phyloP scores from a whole-genome alignment of 257 asterid species.

The Anisodus tanguticus region DNA sequence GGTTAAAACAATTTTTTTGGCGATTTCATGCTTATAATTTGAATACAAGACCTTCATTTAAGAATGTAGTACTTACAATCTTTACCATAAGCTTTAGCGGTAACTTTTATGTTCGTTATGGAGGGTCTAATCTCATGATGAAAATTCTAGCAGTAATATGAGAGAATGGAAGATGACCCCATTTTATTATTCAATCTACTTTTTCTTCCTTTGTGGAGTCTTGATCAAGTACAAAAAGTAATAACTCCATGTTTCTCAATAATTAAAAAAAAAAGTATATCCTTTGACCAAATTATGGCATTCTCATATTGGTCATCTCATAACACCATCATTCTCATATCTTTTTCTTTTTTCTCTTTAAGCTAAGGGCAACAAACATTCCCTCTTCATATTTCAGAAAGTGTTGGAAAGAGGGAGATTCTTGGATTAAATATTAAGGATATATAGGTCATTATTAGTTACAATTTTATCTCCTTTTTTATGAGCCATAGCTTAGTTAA shows the following conservation, averaged over 20 bases:
- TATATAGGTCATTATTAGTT: slow-evolving; percentile 37
- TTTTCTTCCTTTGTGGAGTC: slow-evolving; percentile 21
- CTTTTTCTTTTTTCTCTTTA: slow-evolving; percentile 29
- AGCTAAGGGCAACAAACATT: slow-evolving; percentile 42
- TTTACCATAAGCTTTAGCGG: too few species aligned
- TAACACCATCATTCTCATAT: slow-evolving; percentile 35
- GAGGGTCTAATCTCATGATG: slow-evolving; percentile 26
- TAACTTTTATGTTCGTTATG: not conserved
- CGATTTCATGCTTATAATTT: too few species aligned
- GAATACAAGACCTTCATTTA: too few species aligned
- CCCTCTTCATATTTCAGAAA: slow-evolving; percentile 42
- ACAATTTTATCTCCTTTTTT: slow-evolving; percentile 29
- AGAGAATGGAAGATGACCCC: slow-evolving; percentile 33
- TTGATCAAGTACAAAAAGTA: slow-evolving; percentile 39
- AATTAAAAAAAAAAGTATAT: slow-evolving; percentile 39
- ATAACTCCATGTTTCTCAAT: slow-evolving; percentile 40
- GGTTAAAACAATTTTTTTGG: too few species aligned
- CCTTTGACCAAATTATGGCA: slow-evolving; percentile 43
- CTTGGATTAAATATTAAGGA: slow-evolving; percentile 27
- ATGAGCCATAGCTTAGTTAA: slow-evolving; percentile 12
- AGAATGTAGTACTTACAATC: too few species aligned
- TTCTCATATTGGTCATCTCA: slow-evolving; percentile 12
- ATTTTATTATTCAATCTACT: slow-evolving; percentile 34
- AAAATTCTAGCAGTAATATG: slow-evolving; percentile 27
- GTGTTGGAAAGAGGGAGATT: slow-evolving; percentile 26